These are phyloP conservation scores for Psilocybe sp. DNA, from an alignment of 768 basidiomycete species.

Conservation along the genomic window DNA sequence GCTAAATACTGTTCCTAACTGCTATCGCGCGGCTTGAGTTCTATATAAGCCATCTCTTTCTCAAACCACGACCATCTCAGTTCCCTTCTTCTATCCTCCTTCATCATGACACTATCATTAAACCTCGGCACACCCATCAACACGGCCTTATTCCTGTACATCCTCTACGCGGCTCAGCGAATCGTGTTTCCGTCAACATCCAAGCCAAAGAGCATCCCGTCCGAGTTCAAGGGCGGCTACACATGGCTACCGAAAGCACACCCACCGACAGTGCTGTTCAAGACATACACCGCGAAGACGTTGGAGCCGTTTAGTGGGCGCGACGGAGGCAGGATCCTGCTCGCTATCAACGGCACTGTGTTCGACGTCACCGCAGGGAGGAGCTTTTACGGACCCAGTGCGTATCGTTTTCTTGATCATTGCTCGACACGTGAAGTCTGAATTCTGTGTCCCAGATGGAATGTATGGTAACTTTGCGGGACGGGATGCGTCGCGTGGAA, in stretches of 20 bases:
- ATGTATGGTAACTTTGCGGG: conserved; percentile 99
- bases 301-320: conserved; percentile 64
- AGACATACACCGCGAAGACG: conserved; percentile 77
- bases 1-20: not conserved
- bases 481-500: conserved; percentile 90
- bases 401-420: conserved; percentile 21
- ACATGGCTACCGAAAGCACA: conserved; percentile 90
- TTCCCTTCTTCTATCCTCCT: not conserved
- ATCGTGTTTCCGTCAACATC: conserved; percentile 71
- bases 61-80: not conserved
- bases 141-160: conserved; percentile 74
- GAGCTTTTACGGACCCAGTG: conserved; percentile 94
- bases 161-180: conserved; percentile 71
- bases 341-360: conserved; percentile 82
- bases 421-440: conserved; percentile 1
- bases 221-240: conserved; percentile 80
- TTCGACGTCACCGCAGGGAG: conserved; percentile 91
- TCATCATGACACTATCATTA: conserved; percentile 37
- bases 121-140: conserved; percentile 74
- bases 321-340: conserved; percentile 69
- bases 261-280: conserved; percentile 73
- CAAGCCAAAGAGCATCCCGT: conserved; percentile 46
- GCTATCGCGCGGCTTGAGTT: not conserved
- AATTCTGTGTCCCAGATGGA: conserved; percentile 56
- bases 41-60: not conserved